Percentiles rank a stretch among this genome's conserved stretches.
phyloP scores from a whole-genome alignment of 805 yeast species.

The Wickerhamiella occidentalis region DNA sequence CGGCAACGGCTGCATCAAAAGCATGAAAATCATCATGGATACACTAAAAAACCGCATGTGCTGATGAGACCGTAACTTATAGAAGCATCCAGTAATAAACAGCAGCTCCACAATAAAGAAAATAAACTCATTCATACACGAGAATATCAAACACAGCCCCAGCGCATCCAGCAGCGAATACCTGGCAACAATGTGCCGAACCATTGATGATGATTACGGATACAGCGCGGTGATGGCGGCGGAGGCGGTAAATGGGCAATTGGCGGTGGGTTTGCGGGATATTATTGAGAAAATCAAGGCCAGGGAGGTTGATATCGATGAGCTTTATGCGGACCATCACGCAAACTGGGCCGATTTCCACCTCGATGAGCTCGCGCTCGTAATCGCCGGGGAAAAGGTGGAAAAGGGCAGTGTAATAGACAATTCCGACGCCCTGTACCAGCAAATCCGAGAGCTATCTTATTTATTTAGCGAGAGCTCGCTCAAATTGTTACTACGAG shows the following conservation, averaged over 20 bases:
- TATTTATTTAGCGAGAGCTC: neutral
- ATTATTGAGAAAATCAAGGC: neutral
- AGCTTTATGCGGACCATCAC: constrained; percentile 3
- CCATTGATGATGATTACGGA: constrained; percentile 5
- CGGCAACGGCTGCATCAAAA: constrained; percentile 1
- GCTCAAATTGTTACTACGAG: neutral
- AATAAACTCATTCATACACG: neutral
- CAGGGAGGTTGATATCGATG: neutral
- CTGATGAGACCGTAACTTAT: neutral
- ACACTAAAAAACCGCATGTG: neutral
- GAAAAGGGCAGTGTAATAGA: neutral
- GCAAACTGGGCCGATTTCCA: constrained; percentile 1
- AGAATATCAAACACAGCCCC: neutral
- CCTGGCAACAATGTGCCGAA: constrained; percentile 8
- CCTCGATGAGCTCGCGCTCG: constrained; percentile 9
- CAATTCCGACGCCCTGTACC: neutral
- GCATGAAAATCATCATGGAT: neutral
- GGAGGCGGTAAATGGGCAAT: too few species aligned
- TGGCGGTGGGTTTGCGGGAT: neutral
- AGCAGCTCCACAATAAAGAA: neutral
- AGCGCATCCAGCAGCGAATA: constrained; percentile 4
- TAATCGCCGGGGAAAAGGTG: neutral
- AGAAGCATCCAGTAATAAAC: neutral
- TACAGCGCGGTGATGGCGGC: too few species aligned
- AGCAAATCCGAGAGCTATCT: neutral